These are phyloP conservation scores for Candida sp. DNA, from an alignment of 1,139 yeast genomes.

Conservation along the genomic window DNA sequence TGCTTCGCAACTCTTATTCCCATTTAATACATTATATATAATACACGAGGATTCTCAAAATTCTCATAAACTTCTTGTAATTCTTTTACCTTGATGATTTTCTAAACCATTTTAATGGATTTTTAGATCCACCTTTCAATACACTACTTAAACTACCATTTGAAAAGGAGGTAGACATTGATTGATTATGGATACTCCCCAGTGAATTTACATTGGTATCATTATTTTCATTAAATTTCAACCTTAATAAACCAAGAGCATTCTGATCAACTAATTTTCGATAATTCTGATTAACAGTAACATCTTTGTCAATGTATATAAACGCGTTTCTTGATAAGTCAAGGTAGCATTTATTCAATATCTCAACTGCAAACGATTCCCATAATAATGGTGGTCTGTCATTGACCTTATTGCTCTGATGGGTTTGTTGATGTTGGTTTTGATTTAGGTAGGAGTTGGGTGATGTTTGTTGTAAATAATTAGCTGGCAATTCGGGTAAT, in stretches of 20 bases:
- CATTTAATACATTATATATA: too few species aligned
- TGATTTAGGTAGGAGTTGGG: conserved; percentile 4
- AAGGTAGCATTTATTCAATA: conserved; percentile 28
- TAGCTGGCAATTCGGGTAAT: conserved; percentile 37
- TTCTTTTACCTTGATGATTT: conserved; percentile 7
- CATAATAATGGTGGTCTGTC: conserved; percentile 17
- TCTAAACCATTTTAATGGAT: conserved; percentile 37
- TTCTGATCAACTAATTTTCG: conserved; percentile 25
- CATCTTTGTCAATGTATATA: conserved; percentile 22
- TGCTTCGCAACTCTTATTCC: too few species aligned
- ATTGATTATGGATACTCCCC: neutral
- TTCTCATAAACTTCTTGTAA: neutral
- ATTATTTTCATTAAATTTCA: conserved; percentile 20
- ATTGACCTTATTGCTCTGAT: neutral
- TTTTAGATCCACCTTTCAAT: conserved; percentile 20
- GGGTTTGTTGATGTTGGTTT: conserved; percentile 5
- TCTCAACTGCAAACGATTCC: conserved; percentile 31
- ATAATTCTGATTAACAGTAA: conserved; percentile 13
- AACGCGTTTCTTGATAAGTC: conserved; percentile 32
- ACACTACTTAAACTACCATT: conserved; percentile 20
- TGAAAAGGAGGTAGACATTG: conserved; percentile 21
- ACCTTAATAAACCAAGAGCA: conserved; percentile 30
- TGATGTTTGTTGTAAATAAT: conserved; percentile 21
- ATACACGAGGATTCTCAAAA: neutral
- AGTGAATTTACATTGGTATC: neutral